These are phyloP conservation scores for Phytopythium aichiense DNA, from an alignment of 352 stramenopile genomes.

Conservation along the genomic window DNA sequence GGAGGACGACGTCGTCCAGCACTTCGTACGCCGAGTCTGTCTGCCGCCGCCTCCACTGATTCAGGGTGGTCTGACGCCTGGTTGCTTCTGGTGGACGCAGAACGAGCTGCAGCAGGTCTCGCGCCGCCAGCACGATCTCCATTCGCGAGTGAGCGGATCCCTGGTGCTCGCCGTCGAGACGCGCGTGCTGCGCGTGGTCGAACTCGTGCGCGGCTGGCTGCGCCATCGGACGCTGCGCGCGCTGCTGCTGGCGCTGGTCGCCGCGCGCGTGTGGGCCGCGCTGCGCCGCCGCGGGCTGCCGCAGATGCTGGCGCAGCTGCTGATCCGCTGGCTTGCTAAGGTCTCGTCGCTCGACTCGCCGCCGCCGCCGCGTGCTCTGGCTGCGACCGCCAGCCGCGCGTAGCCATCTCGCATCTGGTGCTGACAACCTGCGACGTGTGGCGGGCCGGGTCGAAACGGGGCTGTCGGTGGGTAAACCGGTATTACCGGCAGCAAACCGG, in stretches of 20 bases:
- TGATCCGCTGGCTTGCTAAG: slow-evolving; percentile 58
- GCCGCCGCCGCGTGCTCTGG: neutral
- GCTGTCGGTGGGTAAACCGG: neutral
- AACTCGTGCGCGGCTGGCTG: slow-evolving; percentile 41
- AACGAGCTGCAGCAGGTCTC: slow-evolving; percentile 50
- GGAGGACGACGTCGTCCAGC: slow-evolving; percentile 53
- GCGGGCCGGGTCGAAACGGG: neutral
- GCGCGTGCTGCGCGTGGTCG: slow-evolving; percentile 26
- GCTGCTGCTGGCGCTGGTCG: slow-evolving; percentile 43
- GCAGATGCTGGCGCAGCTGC: slow-evolving; percentile 50
- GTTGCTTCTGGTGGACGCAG: slow-evolving; percentile 8
- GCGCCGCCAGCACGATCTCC: slow-evolving; percentile 34
- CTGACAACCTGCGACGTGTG: neutral
- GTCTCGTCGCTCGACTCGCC: slow-evolving; percentile 44
- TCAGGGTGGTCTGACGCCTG: neutral
- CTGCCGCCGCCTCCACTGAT: neutral
- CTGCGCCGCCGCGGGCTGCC: slow-evolving; percentile 42
- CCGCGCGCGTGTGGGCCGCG: slow-evolving; percentile 50
- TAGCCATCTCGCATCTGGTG: neutral
- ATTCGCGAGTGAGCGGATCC: slow-evolving; percentile 31
- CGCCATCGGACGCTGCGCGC: slow-evolving; percentile 42
- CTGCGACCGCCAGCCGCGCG: neutral
- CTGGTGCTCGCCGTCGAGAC: slow-evolving; percentile 38
- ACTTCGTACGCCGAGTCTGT: slow-evolving; percentile 30
- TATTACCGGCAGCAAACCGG: neutral